These are phyloP conservation scores for Trichoderma sp. DNA, from an alignment of 2,329 filamentous ascomycete genomes.

Conservation along the genomic window DNA sequence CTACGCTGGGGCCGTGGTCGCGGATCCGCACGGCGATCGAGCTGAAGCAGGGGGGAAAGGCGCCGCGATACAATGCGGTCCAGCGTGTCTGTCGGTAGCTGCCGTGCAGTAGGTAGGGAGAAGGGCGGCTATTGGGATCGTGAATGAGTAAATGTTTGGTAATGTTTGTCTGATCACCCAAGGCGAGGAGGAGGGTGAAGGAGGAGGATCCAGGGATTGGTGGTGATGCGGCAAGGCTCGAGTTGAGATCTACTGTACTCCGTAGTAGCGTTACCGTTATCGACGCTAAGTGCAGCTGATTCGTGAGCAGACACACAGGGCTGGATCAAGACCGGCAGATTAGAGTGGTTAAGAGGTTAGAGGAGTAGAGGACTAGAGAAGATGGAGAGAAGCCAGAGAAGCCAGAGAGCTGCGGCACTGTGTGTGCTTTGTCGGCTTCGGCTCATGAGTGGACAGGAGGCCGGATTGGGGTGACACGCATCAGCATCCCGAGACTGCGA, in stretches of 20 bases:
- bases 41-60: background rate
- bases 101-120: background rate
- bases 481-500: background rate
- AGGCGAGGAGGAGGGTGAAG: background rate
- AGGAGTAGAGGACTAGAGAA: background rate
- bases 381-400: background rate
- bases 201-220: background rate
- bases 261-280: conserved; percentile 24
- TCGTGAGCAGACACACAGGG: background rate
- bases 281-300: background rate
- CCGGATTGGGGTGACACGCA: conserved; percentile 18
- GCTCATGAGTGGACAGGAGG: conserved; percentile 3
- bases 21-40: conserved; percentile 10
- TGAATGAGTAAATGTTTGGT: too few relatives aligned
- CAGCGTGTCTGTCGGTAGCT: background rate
- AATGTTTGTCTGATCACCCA: background rate
- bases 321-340: conserved; percentile 12
- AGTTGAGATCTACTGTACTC: conserved; percentile 27
- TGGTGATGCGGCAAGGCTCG: conserved; percentile 22
- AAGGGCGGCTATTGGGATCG: background rate
- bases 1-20: background rate
- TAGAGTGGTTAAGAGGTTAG: background rate
- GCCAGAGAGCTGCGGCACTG: background rate
- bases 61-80: background rate
- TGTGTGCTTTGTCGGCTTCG: background rate